Conservation (phyloP, 768 basidiomycete genomes). For the Leccinum aurantiacum region DNA sequence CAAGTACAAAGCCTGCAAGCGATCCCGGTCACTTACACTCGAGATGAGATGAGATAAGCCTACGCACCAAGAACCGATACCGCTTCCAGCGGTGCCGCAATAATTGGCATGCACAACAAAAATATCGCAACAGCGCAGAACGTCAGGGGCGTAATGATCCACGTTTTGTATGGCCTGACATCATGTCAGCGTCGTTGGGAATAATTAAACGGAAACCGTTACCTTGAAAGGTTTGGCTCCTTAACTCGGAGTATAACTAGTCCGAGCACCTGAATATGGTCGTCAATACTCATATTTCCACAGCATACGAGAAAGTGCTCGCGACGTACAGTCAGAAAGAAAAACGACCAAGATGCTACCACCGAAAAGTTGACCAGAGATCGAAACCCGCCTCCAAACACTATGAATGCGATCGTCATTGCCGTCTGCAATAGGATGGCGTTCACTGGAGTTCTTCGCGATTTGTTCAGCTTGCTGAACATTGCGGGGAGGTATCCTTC, state of each 20-base stretch:
- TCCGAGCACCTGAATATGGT: constrained; percentile 66
- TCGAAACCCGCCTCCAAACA: constrained; percentile 87
- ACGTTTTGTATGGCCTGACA: constrained; percentile 87
- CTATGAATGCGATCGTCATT: constrained; percentile 75
- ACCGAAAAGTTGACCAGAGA: constrained; percentile 88
- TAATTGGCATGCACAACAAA: constrained; percentile 89
- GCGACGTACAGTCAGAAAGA: constrained; percentile 72
- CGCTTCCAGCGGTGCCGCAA: constrained; percentile 89
- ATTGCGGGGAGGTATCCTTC: constrained; percentile 84
- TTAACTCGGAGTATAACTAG: constrained; percentile 85
- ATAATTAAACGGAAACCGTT: constrained; percentile 3
- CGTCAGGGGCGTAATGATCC: constrained; percentile 84
- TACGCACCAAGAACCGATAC: constrained; percentile 78
- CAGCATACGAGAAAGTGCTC: not conserved
- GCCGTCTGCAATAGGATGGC: constrained; percentile 78
- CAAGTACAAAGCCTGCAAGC: constrained; percentile 66
- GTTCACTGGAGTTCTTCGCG: constrained; percentile 83
- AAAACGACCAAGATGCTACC: constrained; percentile 84
- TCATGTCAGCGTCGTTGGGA: constrained; percentile 3
- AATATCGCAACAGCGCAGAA: constrained; percentile 70
- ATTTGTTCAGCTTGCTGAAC: constrained; percentile 75
- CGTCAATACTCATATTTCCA: constrained; percentile 3
- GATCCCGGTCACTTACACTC: constrained; percentile 1
- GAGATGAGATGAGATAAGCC: too few species aligned
- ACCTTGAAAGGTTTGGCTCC: constrained; percentile 87